These are phyloP conservation scores for Penicillium nucicola DNA, from an alignment of 495 filamentous ascomycete species.

Conservation along the genomic window DNA sequence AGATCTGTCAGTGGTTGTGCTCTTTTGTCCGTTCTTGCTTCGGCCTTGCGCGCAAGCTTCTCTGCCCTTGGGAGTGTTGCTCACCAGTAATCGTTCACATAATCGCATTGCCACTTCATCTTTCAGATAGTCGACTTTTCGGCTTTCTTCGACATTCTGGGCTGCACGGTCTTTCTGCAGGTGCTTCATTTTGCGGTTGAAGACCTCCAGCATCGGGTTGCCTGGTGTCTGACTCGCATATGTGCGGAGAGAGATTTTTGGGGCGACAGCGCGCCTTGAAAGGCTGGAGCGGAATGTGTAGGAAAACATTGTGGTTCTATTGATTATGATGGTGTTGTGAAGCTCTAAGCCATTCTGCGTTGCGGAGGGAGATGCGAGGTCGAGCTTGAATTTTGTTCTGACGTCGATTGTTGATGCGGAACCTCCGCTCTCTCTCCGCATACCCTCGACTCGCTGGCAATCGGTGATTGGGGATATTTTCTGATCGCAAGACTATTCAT, in stretches of 20 bases:
- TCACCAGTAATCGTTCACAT: conserved; percentile 80
- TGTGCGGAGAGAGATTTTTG: conserved; percentile 31
- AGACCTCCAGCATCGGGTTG: conserved; percentile 78
- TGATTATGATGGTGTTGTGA: neutral
- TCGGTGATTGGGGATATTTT: neutral
- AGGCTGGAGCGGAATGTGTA: conserved; percentile 23
- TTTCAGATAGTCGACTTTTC: conserved; percentile 84
- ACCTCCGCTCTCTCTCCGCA: conserved; percentile 26
- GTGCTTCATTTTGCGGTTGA: conserved; percentile 83
- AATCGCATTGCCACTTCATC: conserved; percentile 86
- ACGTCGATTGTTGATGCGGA: conserved; percentile 33
- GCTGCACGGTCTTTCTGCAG: conserved; percentile 88
- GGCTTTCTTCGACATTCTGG: conserved; percentile 61
- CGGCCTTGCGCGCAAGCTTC: neutral
- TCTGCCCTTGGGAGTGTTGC: conserved; percentile 7
- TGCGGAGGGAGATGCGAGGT: neutral
- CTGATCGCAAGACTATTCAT: neutral
- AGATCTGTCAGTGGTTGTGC: conserved; percentile 7
- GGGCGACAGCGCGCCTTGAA: conserved; percentile 14
- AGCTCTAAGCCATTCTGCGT: conserved; percentile 10
- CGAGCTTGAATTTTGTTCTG: conserved; percentile 25
- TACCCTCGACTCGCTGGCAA: conserved; percentile 8
- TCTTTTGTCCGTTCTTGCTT: neutral
- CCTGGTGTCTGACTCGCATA: conserved; percentile 79
- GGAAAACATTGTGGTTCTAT: conserved; percentile 24